phyloP scores from a whole-genome alignment of 768 basidiomycete genomes.

The Trametes cubensis region DNA sequence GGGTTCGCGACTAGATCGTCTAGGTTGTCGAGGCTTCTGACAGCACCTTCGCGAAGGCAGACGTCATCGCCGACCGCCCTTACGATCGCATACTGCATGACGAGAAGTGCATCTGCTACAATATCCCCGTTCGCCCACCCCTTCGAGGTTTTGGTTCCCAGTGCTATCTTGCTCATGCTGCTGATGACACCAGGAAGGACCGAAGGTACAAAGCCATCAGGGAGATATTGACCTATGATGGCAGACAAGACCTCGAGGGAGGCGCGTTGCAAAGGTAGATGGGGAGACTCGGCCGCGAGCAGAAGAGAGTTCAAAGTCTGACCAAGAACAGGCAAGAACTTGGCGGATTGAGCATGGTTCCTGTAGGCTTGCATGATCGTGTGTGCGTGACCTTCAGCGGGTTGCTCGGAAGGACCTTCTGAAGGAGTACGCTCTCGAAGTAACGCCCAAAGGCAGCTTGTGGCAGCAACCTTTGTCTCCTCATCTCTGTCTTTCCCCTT shows the following conservation, averaged over 20 bases:
- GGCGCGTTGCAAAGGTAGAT: slow-evolving; percentile 60
- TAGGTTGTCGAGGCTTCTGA: slow-evolving; percentile 57
- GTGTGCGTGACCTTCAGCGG: slow-evolving; percentile 20
- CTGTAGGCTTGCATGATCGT: slow-evolving; percentile 44
- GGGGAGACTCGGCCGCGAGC: slow-evolving; percentile 53
- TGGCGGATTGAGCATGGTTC: slow-evolving; percentile 43
- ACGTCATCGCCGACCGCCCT: slow-evolving; percentile 67
- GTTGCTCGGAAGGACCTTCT: slow-evolving; percentile 37
- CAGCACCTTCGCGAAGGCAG: slow-evolving; percentile 62
- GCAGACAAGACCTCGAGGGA: slow-evolving; percentile 62
- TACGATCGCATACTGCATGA: slow-evolving; percentile 58
- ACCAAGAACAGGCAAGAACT: slow-evolving; percentile 78
- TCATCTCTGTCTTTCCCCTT: slow-evolving; percentile 73
- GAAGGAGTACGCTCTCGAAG: slow-evolving; percentile 53
- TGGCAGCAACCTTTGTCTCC: slow-evolving; percentile 80
- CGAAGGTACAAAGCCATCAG: slow-evolving; percentile 59
- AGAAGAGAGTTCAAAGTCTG: slow-evolving; percentile 82
- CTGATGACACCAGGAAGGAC: slow-evolving; percentile 87
- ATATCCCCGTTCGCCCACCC: slow-evolving; percentile 76
- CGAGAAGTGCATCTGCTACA: slow-evolving; percentile 58
- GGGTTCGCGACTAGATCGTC: slow-evolving; percentile 58
- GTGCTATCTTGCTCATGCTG: slow-evolving; percentile 68
- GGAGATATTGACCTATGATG: slow-evolving; percentile 52
- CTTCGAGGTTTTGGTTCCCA: slow-evolving; percentile 54
- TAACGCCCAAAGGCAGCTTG: slow-evolving; percentile 64